Percentiles rank a stretch among this genome's conserved stretches.
phyloP scores from a whole-genome alignment of 2,329 filamentous ascomycete genomes.

The Simplicillium sp. region DNA sequence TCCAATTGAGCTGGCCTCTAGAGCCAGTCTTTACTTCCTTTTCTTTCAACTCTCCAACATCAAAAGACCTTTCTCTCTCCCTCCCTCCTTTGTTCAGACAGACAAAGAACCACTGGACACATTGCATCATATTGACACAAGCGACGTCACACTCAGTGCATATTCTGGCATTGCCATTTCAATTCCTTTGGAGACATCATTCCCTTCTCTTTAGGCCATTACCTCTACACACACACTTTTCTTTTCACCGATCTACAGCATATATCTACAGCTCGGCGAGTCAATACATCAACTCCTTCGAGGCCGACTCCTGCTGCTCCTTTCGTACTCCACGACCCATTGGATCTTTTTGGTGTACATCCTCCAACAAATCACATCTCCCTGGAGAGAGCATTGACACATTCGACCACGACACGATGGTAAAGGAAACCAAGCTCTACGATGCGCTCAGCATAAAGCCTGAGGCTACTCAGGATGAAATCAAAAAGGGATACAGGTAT shows the following conservation, averaged over 20 bases:
- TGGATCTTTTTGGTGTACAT: neutral
- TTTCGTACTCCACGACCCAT: neutral
- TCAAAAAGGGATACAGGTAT: constrained; percentile 92
- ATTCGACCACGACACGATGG: constrained; percentile 50
- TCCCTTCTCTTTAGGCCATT: no score
- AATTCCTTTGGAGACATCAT: no score
- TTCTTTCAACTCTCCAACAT: neutral
- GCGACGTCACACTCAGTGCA: no score
- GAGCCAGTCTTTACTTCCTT: neutral
- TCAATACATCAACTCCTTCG: neutral
- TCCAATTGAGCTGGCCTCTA: neutral
- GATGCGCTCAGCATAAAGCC: constrained; percentile 74
- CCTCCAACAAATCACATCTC: neutral
- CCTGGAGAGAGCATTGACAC: no score
- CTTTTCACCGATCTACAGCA: neutral
- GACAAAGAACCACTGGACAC: neutral
- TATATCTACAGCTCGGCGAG: neutral
- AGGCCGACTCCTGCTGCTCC: neutral
- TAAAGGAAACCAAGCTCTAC: constrained; percentile 92
- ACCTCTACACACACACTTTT: no score
- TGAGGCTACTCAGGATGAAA: constrained; percentile 79
- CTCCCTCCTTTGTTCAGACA: neutral
- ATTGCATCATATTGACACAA: neutral
- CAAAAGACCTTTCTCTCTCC: neutral
- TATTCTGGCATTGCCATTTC: no score